Base-by-base conservation (phyloP, 2,329 filamentous ascomycete genomes). In the Verticillium nubilum region DNA sequence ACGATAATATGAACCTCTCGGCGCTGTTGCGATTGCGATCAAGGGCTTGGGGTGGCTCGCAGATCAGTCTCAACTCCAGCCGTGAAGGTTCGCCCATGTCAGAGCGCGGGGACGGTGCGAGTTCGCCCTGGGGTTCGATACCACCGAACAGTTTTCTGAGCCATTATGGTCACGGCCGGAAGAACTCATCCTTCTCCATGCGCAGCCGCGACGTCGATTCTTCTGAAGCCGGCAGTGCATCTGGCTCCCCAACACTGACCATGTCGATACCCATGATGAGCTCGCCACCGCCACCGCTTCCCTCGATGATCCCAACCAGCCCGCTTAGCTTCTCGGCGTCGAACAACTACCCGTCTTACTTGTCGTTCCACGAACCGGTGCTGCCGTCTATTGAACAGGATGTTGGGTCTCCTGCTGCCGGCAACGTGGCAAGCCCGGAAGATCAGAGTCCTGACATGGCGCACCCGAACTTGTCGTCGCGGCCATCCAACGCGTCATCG, bases 21-120 rank as follows among this genome's bases (percentile, higher is more conserved):
- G 83, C 89, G 1, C 78, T 96, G 17, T 79, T 91, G 73, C 88
- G 86, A 62, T 73, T 96, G 50, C 85, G 92, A 3, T 87, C 85
- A 12, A 87, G 84, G 56, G 88, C 92, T 0, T 97, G 91, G 84
- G 91, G 91, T 26, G 89, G 90, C 4, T 95, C 91, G 60, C 89
- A 91, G 67, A 86, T 82, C 1, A 94, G 90, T 66, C 74, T 92
- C 5, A 79, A 80, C 63, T 85, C 82, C 2, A 79, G 80, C 37
- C 73, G 75, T 5, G 80, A 81, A 54, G 80, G 80, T 2, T 83
- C 80, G 19, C 81, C 81, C 1, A 72, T 74, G 27, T 79, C 79
- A 4, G 78, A 81, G 50, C 74, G 80, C 59, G 79, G 75, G 1
- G 82, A 83, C 26, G 76, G 74, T 56, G 74, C 77, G 2, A 72